These are phyloP conservation scores for Taiozyma sp. DNA, from an alignment of 1,139 yeast genomes.

Conservation along the genomic window DNA sequence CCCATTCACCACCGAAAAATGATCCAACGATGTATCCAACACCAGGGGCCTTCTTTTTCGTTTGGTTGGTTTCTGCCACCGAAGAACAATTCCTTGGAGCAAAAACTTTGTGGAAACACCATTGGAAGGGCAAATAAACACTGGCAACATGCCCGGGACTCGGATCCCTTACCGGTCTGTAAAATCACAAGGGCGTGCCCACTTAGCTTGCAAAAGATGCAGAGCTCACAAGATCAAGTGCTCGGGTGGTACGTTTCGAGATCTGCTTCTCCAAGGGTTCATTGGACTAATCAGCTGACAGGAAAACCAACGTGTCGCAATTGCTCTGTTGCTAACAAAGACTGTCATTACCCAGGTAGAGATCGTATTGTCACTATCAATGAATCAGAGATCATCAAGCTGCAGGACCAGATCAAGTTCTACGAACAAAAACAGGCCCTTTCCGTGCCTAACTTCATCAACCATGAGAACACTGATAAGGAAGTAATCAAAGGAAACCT, in stretches of 20 bases:
- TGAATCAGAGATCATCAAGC: constrained; percentile 42
- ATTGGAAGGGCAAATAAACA: not conserved
- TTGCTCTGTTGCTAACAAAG: constrained; percentile 22
- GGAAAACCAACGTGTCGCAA: constrained; percentile 18
- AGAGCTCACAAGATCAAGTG: constrained; percentile 36
- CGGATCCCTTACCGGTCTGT: constrained; percentile 13
- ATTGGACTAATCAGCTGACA: not conserved
- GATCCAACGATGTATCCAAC: constrained; percentile 43
- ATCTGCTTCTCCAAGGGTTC: constrained; percentile 21
- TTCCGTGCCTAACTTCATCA: not conserved
- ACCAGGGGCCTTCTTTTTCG: constrained; percentile 42
- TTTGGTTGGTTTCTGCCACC: no score
- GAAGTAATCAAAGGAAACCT: constrained; percentile 17
- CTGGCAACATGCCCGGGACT: not conserved
- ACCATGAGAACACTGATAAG: not conserved
- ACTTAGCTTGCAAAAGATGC: constrained; percentile 35
- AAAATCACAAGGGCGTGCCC: constrained; percentile 14
- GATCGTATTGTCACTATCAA: constrained; percentile 46
- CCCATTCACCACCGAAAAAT: constrained; percentile 43
- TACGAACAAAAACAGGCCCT: constrained; percentile 26
- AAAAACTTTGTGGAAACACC: no score
- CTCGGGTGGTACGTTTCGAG: constrained; percentile 33
- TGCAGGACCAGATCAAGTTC: constrained; percentile 36
- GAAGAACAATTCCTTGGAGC: constrained; percentile 34
- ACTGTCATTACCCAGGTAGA: constrained; percentile 43